Percentiles rank a stretch among this genome's conserved stretches.
Evolutionary conservation across 768 basidiomycete species (phyloP).

Genomic region (Chalciporus piperatus): DNA sequence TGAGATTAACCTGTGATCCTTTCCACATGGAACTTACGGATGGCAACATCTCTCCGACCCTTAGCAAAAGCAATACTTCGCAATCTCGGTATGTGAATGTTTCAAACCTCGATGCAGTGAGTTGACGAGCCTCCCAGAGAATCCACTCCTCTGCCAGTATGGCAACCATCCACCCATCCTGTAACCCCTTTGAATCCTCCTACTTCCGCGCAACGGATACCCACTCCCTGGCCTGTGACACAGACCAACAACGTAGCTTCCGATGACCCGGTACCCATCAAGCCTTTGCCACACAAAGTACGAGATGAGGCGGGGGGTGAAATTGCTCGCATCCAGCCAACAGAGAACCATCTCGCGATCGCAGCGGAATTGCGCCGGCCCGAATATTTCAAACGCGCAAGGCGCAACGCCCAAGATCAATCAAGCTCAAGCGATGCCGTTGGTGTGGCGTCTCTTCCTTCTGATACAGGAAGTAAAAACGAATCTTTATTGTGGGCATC

Average conservation of each 20-base stretch:
- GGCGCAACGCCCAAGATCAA: constrained; percentile 35
- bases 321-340: constrained; percentile 54
- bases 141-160: constrained; percentile 17
- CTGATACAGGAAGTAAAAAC: constrained; percentile 11
- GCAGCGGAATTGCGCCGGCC: constrained; percentile 65
- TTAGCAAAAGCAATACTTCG: neutral
- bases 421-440: constrained; percentile 32
- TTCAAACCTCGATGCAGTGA: neutral
- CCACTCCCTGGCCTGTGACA: neutral
- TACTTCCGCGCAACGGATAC: constrained; percentile 8
- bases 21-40: constrained; percentile 1
- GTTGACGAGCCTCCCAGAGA: constrained; percentile 5
- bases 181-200: constrained; percentile 11
- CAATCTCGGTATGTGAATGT: constrained; percentile 16
- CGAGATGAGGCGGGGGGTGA: constrained; percentile 47
- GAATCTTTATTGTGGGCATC: constrained; percentile 22
- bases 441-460: constrained; percentile 4
- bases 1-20: constrained; percentile 50
- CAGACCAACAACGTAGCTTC: neutral
- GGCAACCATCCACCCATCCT: constrained; percentile 15
- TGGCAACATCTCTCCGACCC: constrained; percentile 1
- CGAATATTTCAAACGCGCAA: constrained; percentile 66
- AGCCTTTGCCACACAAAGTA: neutral
- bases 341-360: constrained; percentile 48
- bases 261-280: neutral